Evolutionary conservation across 169 alveolate species (phyloP).

Genomic region (Eimeria zaria): DNA sequence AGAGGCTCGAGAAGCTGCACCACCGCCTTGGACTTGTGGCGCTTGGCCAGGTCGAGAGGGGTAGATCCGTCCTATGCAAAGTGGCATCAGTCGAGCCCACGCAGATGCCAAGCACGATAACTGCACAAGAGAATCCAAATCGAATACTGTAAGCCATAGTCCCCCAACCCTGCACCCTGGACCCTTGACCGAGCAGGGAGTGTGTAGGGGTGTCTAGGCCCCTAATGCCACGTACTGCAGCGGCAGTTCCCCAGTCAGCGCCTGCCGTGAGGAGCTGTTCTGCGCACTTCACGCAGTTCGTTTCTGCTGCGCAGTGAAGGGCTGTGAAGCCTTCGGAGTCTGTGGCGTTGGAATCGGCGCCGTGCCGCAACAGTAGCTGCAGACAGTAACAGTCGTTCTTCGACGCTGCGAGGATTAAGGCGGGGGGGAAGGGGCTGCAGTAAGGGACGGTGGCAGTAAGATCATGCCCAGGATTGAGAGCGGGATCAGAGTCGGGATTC

Average conservation of each 20-base stretch:
- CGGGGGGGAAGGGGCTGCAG: slow-evolving; percentile 63
- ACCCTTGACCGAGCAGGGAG: neutral
- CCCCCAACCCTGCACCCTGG: neutral
- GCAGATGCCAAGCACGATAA: neutral
- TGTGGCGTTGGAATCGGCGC: slow-evolving; percentile 22
- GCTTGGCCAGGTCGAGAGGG: slow-evolving; percentile 49
- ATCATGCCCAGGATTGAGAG: neutral
- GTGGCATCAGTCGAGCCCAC: neutral
- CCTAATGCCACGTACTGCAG: neutral
- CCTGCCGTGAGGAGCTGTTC: slow-evolving; percentile 2
- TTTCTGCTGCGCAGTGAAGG: slow-evolving; percentile 53
- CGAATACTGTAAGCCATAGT: neutral
- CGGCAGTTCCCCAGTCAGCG: slow-evolving; percentile 40
- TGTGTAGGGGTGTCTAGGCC: neutral
- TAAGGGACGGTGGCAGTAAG: neutral
- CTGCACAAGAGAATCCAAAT: neutral
- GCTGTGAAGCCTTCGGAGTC: slow-evolving; percentile 57
- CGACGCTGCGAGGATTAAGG: slow-evolving; percentile 63
- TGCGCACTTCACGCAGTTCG: slow-evolving; percentile 15
- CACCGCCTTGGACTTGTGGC: slow-evolving; percentile 29
- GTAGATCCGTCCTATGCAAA: slow-evolving; percentile 40
- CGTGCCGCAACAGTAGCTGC: slow-evolving; percentile 33
- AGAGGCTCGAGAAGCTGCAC: slow-evolving; percentile 38
- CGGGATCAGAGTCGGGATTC: neutral
- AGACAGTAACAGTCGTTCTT: slow-evolving; percentile 25